A percentile compares a stretch with the other conserved stretches of the same genome.
These are phyloP conservation scores for Marasmius sp. DNA, from an alignment of 1,284 basidiomycete genomes.

Conservation along the genomic window DNA sequence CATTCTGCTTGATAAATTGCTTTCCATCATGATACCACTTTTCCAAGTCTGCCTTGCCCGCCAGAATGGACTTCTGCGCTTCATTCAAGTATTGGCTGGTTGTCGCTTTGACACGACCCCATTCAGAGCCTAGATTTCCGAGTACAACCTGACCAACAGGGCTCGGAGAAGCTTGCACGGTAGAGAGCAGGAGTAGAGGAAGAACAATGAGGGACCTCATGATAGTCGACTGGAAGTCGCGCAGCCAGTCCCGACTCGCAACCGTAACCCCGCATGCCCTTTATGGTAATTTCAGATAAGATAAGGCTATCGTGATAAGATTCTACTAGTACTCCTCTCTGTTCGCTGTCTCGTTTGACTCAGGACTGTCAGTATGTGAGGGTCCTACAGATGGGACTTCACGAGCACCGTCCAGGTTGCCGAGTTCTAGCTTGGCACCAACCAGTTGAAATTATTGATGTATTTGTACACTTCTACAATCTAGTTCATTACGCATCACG, in stretches of 20 bases:
- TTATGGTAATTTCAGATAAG: neutral
- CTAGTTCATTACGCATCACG: too few relatives aligned
- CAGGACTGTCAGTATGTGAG: too few relatives aligned
- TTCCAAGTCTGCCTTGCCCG: conserved; percentile 48
- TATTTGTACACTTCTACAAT: too few relatives aligned
- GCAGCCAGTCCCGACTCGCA: neutral
- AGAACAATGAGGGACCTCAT: conserved; percentile 26
- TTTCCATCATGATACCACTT: conserved; percentile 58
- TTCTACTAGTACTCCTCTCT: neutral
- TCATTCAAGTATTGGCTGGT: conserved; percentile 37
- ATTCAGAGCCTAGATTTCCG: neutral
- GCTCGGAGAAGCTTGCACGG: conserved; percentile 20
- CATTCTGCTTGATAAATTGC: conserved; percentile 66
- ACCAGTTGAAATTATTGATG: too few relatives aligned
- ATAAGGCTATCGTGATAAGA: neutral
- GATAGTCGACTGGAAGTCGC: conserved; percentile 15
- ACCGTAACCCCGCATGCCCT: neutral
- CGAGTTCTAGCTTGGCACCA: too few relatives aligned
- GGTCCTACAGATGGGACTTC: too few relatives aligned
- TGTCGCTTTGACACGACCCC: conserved; percentile 3
- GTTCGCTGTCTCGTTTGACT: too few relatives aligned
- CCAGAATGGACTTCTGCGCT: conserved; percentile 40
- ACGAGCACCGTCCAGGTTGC: too few relatives aligned
- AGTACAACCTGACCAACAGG: conserved; percentile 12
- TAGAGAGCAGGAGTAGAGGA: conserved; percentile 19